phyloP scores from a whole-genome alignment of 768 basidiomycete species.

The Tylopilus sp. region DNA sequence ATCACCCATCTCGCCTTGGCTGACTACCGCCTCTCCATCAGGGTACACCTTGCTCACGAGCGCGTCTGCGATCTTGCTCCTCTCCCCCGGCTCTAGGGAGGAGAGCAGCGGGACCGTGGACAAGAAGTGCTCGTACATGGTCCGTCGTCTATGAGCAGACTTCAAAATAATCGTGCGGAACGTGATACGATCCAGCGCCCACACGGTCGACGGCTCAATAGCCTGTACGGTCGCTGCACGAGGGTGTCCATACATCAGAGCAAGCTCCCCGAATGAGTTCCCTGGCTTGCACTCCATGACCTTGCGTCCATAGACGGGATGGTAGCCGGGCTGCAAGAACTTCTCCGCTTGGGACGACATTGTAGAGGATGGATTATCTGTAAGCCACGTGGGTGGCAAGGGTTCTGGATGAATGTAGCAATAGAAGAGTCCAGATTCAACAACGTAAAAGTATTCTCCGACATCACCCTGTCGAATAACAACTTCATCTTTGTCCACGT shows the following conservation, averaged over 20 bases:
- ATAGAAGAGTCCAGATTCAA: conserved; percentile 83
- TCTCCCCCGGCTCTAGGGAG: conserved; percentile 80
- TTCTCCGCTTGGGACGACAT: conserved; percentile 45
- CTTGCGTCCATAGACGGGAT: conserved; percentile 71
- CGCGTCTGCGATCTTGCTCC: conserved; percentile 97
- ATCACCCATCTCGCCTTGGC: conserved; percentile 92
- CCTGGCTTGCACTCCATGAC: conserved; percentile 85
- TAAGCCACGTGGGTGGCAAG: conserved; percentile 56
- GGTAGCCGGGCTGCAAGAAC: conserved; percentile 61
- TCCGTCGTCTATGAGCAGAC: conserved; percentile 83
- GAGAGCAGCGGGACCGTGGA: conserved; percentile 85
- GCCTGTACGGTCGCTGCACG: conserved; percentile 93
- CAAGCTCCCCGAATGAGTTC: conserved; percentile 91
- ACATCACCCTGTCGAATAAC: conserved; percentile 96
- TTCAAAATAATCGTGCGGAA: conserved; percentile 98
- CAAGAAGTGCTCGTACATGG: conserved; percentile 96
- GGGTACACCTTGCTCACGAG: conserved; percentile 78
- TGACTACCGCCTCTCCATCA: conserved; percentile 85
- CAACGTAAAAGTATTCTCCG: conserved; percentile 97
- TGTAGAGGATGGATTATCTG: conserved; percentile 38
- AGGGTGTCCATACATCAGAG: conserved; percentile 96
- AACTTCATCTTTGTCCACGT: conserved; percentile 69
- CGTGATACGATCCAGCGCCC: conserved; percentile 96
- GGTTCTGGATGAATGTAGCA: conserved; percentile 76
- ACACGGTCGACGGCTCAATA: conserved; percentile 76